A percentile compares a stretch with the other conserved stretches of the same genome.
These are phyloP conservation scores for Bremia lactucae DNA, from an alignment of 352 stramenopile species.

Conservation along the genomic window DNA sequence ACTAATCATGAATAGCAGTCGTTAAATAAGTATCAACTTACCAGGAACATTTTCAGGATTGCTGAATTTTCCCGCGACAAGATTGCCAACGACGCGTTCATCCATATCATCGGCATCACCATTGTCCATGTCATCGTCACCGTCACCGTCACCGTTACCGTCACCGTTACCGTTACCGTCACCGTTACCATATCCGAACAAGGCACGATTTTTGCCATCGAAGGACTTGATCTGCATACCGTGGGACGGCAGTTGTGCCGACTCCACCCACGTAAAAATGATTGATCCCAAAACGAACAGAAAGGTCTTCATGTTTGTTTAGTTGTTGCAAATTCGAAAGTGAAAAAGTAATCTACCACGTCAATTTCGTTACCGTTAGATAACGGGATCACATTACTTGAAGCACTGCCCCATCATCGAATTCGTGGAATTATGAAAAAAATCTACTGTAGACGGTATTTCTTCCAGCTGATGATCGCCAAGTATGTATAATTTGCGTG, in stretches of 20 bases:
- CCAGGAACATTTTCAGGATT: slow-evolving; percentile 7
- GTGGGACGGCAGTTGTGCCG: slow-evolving; percentile 3
- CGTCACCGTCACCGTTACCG: slow-evolving; percentile 1
- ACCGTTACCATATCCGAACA: too few relatives aligned
- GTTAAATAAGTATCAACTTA: neutral
- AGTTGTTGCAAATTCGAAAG: slow-evolving; percentile 6
- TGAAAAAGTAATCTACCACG: too few relatives aligned
- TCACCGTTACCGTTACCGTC: neutral
- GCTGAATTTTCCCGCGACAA: slow-evolving; percentile 2
- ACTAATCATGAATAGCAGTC: neutral
- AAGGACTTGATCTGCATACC: slow-evolving; percentile 1
- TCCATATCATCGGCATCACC: slow-evolving; percentile 2
- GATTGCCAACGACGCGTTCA: slow-evolving; percentile 2
- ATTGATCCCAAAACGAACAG: slow-evolving; percentile 5
- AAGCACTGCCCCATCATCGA: too few relatives aligned
- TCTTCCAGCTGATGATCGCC: too few relatives aligned
- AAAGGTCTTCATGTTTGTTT: slow-evolving; percentile 14
- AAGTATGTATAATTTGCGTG: too few relatives aligned
- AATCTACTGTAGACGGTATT: too few relatives aligned
- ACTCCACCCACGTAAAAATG: slow-evolving; percentile 7
- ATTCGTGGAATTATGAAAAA: too few relatives aligned
- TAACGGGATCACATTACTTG: too few relatives aligned
- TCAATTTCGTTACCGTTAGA: too few relatives aligned
- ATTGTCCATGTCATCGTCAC: neutral
- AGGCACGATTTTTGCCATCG: slow-evolving; percentile 2